These are phyloP conservation scores for Sclerotinia minor DNA, from an alignment of 2,329 filamentous ascomycete genomes.

Conservation along the genomic window DNA sequence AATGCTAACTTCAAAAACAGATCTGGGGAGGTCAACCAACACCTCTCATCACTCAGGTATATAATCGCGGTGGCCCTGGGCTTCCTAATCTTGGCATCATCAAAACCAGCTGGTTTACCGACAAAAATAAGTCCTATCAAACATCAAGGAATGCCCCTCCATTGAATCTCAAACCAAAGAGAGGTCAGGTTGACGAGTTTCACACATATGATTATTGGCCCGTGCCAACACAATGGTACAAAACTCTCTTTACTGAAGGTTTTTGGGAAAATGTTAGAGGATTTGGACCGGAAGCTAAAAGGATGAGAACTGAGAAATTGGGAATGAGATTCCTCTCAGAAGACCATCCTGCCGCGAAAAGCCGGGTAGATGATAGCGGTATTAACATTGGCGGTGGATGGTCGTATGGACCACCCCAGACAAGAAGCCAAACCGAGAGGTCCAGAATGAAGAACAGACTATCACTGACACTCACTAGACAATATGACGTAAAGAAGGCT, in stretches of 20 bases:
- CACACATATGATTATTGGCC: slow-evolving; percentile 15
- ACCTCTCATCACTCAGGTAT: not conserved
- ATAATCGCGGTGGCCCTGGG: slow-evolving; percentile 16
- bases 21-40: slow-evolving; percentile 12
- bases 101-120: slow-evolving; percentile 15
- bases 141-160: slow-evolving; percentile 9
- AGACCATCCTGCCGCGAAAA: slow-evolving; percentile 1
- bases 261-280: slow-evolving; percentile 4
- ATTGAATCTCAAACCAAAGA: not conserved
- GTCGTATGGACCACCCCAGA: not conserved
- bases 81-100: slow-evolving; percentile 3
- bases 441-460: not conserved
- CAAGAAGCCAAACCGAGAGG: not conserved
- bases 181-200: not conserved
- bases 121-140: slow-evolving; percentile 8
- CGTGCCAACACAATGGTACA: slow-evolving; percentile 8
- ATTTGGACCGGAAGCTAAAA: slow-evolving; percentile 3
- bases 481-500: not conserved
- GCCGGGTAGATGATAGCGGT: not conserved
- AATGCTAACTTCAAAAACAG: not conserved
- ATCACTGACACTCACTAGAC: not conserved
- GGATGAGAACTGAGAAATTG: not conserved
- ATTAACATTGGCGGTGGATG: not conserved
- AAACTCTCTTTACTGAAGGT: not conserved
- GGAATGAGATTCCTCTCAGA: not conserved